These are phyloP conservation scores for Hirsutella rhossiliensis DNA, from an alignment of 2,329 filamentous ascomycete species.

Conservation along the genomic window DNA sequence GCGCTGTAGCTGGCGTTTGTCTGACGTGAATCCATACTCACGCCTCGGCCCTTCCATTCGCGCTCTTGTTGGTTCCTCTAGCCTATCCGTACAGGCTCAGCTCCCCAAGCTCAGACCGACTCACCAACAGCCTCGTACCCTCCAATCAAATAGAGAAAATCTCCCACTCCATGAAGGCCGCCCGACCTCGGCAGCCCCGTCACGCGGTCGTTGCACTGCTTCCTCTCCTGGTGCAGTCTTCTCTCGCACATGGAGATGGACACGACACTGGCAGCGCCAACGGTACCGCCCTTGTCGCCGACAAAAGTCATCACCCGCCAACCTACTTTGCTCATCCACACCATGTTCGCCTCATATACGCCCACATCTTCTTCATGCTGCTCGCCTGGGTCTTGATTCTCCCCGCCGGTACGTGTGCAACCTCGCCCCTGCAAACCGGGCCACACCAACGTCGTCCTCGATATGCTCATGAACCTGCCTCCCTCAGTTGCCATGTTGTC, in stretches of 20 bases:
- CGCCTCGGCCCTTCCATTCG: too few relatives aligned
- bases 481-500: slow-evolving; percentile 84
- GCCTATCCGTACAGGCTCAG: too few relatives aligned
- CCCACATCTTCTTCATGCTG: slow-evolving; percentile 60
- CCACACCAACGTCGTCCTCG: too few relatives aligned
- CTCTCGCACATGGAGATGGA: neutral
- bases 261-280: neutral
- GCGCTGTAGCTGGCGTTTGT: too few relatives aligned
- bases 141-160: neutral
- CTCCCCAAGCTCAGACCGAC: too few relatives aligned
- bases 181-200: neutral
- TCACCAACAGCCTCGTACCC: neutral
- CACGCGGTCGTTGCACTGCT: neutral
- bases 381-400: slow-evolving; percentile 61
- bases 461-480: too few relatives aligned
- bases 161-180: neutral
- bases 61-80: too few relatives aligned
- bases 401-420: slow-evolving; percentile 49
- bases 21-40: too few relatives aligned
- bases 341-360: slow-evolving; percentile 45
- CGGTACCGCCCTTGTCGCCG: slow-evolving; percentile 3
- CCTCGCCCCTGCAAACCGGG: neutral
- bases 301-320: slow-evolving; percentile 22
- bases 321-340: slow-evolving; percentile 49
- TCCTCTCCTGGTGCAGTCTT: neutral